Evolutionary conservation across 176 grass and related monocot genomes (phyloP).

Genomic region (Secale cereale): DNA sequence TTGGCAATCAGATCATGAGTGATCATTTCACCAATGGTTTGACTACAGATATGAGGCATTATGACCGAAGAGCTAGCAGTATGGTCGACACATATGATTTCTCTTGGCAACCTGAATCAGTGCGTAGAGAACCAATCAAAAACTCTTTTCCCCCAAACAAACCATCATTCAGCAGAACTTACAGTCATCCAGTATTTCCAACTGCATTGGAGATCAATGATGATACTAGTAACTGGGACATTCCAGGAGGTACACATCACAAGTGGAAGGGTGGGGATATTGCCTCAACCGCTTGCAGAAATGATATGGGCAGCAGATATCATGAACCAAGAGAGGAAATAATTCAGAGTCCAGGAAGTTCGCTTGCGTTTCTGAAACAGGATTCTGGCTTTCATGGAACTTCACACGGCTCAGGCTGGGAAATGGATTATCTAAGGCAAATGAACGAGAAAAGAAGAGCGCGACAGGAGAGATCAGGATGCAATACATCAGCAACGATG

Average conservation of each 20-base stretch:
- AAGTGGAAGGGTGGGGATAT: conserved; percentile 24
- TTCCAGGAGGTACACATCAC: conserved; percentile 17
- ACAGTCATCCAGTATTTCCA: conserved; percentile 57
- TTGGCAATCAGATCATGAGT: conserved; percentile 27
- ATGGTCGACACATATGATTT: conserved; percentile 38
- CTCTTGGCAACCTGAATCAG: conserved; percentile 31
- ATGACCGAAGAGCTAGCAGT: conserved; percentile 35
- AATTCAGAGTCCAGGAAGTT: conserved; percentile 34
- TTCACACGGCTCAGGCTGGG: conserved; percentile 47
- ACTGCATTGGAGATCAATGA: conserved; percentile 52
- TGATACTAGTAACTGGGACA: conserved; percentile 39
- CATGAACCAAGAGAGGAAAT: conserved; percentile 34
- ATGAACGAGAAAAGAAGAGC: conserved; percentile 52
- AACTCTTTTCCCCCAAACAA: conserved; percentile 16
- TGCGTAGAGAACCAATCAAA: conserved; percentile 33
- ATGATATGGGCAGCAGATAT: conserved; percentile 29
- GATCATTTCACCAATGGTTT: conserved; percentile 41
- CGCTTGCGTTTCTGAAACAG: conserved; percentile 51
- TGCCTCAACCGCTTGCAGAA: conserved; percentile 21
- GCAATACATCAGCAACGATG: conserved; percentile 30
- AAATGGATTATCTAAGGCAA: conserved; percentile 55
- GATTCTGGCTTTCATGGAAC: conserved; percentile 23
- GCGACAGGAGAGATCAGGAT: conserved; percentile 25
- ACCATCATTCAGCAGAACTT: conserved; percentile 25
- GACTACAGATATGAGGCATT: conserved; percentile 30